A percentile compares a stretch with the other conserved stretches of the same genome.
These are phyloP conservation scores for Perkinsus olseni DNA, from an alignment of 169 alveolate genomes.

Conservation along the genomic window DNA sequence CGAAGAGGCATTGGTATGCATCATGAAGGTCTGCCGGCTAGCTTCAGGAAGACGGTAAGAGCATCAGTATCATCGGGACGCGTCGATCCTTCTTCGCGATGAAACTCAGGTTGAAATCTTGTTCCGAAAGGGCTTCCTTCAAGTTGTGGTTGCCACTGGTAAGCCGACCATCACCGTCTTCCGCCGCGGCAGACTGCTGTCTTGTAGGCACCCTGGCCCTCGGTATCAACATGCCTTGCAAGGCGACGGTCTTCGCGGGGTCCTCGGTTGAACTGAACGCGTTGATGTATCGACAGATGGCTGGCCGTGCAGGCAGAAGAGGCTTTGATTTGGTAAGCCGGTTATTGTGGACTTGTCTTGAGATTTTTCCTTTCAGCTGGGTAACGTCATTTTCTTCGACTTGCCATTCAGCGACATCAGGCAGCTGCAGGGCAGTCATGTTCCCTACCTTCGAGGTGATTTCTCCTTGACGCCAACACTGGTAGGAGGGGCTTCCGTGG, in stretches of 20 bases:
- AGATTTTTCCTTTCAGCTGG: conserved; percentile 28
- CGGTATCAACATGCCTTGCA: conserved; percentile 85
- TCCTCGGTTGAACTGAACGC: conserved; percentile 66
- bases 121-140: conserved; percentile 62
- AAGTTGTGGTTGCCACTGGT: conserved; percentile 68
- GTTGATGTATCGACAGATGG: conserved; percentile 75
- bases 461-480: not conserved
- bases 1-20: conserved; percentile 81
- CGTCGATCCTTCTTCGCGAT: no score
- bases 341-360: not conserved
- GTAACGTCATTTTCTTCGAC: conserved; percentile 76
- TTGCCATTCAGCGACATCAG: conserved; percentile 45
- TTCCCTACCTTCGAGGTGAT: not conserved
- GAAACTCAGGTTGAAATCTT: conserved; percentile 68
- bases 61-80: no score
- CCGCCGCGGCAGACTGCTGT: not conserved
- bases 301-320: conserved; percentile 85
- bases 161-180: not conserved
- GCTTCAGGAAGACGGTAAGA: not conserved
- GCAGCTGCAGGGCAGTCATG: not conserved
- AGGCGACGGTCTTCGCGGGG: conserved; percentile 68
- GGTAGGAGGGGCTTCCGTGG: not conserved
- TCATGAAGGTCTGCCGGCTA: conserved; percentile 63
- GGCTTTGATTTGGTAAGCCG: conserved; percentile 65
- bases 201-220: conserved; percentile 53